A percentile compares a stretch with the other conserved stretches of the same genome.
phyloP scores from a whole-genome alignment of 2,329 filamentous ascomycete species.

The Pezicula neosporulosa region DNA sequence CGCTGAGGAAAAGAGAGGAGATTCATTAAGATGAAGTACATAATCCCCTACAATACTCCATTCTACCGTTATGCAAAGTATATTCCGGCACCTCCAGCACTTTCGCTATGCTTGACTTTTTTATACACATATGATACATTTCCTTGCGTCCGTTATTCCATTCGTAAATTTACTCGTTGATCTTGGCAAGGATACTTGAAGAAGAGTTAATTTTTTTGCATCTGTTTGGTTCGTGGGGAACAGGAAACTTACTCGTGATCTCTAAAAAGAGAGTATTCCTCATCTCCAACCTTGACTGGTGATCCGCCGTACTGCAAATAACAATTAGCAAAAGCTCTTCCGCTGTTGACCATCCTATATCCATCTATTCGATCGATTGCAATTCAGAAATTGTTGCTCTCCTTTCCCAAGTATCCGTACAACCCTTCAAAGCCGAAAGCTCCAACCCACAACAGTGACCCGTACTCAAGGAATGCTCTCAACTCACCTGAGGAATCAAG shows the following conservation, averaged over 20 bases:
- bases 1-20: not conserved
- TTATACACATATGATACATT: constrained; percentile 24
- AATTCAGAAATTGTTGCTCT: not conserved
- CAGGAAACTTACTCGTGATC: constrained; percentile 84
- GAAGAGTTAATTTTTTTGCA: constrained; percentile 1
- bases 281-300: constrained; percentile 94
- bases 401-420: not conserved
- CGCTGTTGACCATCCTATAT: too few relatives aligned
- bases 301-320: constrained; percentile 77
- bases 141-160: not conserved
- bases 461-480: constrained; percentile 5
- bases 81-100: not conserved
- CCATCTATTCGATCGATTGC: too few relatives aligned
- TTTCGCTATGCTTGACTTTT: constrained; percentile 19
- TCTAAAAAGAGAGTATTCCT: constrained; percentile 93
- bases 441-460: not conserved
- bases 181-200: constrained; percentile 92
- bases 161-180: constrained; percentile 76
- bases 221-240: not conserved
- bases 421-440: too few relatives aligned
- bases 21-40: constrained; percentile 1
- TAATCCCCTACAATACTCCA: not conserved
- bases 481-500: constrained; percentile 84
- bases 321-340: constrained; percentile 22
- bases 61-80: not conserved